A percentile compares a stretch with the other conserved stretches of the same genome.
These are phyloP conservation scores for Xylaria curta DNA, from an alignment of 495 filamentous ascomycete genomes.

Conservation along the genomic window DNA sequence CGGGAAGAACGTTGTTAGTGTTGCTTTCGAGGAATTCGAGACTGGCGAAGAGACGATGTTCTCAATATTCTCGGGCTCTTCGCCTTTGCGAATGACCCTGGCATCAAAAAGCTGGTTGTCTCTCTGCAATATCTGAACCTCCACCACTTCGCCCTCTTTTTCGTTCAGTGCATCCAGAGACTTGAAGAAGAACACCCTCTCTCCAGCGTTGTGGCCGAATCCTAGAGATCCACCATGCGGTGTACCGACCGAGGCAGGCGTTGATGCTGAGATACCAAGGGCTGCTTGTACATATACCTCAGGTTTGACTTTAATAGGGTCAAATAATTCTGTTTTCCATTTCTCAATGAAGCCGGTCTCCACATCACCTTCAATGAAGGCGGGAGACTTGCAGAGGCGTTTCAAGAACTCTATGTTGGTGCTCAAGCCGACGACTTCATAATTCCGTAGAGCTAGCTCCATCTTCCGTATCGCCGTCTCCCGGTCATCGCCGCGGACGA, in stretches of 20 bases:
- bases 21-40: slow-evolving; percentile 39
- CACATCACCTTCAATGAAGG: slow-evolving; percentile 85
- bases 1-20: slow-evolving; percentile 69
- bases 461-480: slow-evolving; percentile 85
- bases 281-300: slow-evolving; percentile 86
- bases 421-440: slow-evolving; percentile 89
- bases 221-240: slow-evolving; percentile 61
- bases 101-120: slow-evolving; percentile 68
- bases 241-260: slow-evolving; percentile 31
- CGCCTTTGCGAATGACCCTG: slow-evolving; percentile 57
- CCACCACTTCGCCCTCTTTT: slow-evolving; percentile 52
- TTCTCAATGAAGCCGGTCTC: slow-evolving; percentile 97
- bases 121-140: slow-evolving; percentile 70
- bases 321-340: slow-evolving; percentile 76
- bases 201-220: slow-evolving; percentile 53
- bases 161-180: slow-evolving; percentile 50
- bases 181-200: slow-evolving; percentile 63
- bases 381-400: slow-evolving; percentile 75
- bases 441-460: slow-evolving; percentile 79
- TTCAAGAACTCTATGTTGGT: slow-evolving; percentile 99
- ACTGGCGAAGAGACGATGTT: slow-evolving; percentile 49
- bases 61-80: slow-evolving; percentile 46
- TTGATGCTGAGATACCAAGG: slow-evolving; percentile 64
- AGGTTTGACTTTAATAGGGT: slow-evolving; percentile 55
- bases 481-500: slow-evolving; percentile 81